Percentiles rank a stretch among this genome's conserved stretches.
Evolutionary conservation across 352 stramenopile genomes (phyloP).

Genomic region (Globisporangium yorkense): DNA sequence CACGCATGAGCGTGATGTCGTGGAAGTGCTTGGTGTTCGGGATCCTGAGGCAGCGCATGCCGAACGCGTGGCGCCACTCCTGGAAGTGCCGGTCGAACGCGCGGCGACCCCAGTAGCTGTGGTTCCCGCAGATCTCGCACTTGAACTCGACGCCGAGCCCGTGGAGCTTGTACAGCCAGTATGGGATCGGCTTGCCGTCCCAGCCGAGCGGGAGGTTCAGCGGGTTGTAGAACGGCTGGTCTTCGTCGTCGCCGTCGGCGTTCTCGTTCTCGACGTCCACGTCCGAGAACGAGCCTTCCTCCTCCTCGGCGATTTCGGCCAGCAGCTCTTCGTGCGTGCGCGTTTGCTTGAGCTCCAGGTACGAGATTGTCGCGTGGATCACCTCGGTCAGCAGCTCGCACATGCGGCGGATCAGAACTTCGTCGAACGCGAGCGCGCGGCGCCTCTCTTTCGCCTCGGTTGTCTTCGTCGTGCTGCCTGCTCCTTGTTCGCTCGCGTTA

Average conservation of each 20-base stretch:
- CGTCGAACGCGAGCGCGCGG: conserved; percentile 60
- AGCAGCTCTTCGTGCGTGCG: conserved; percentile 85
- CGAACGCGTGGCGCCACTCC: conserved; percentile 96
- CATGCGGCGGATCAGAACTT: conserved; percentile 65
- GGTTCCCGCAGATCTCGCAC: conserved; percentile 99
- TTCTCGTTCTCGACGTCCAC: conserved; percentile 68
- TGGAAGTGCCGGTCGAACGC: conserved; percentile 98
- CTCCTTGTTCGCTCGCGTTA: not conserved
- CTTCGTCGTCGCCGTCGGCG: conserved; percentile 87
- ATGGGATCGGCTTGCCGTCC: conserved; percentile 99
- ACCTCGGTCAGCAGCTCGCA: conserved; percentile 80
- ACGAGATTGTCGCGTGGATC: conserved; percentile 78
- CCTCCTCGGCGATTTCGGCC: conserved; percentile 81
- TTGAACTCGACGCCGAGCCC: conserved; percentile 98
- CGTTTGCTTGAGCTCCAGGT: conserved; percentile 84
- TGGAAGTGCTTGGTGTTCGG: conserved; percentile 99
- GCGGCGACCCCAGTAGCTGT: conserved; percentile 95
- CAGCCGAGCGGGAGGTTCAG: conserved; percentile 97
- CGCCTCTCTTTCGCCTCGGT: conserved; percentile 18
- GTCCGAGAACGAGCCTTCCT: conserved; percentile 80
- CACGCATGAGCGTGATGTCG: conserved; percentile 98
- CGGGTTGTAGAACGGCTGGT: conserved; percentile 98
- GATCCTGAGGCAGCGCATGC: conserved; percentile 98
- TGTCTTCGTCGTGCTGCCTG: conserved; percentile 5
- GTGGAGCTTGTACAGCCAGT: conserved; percentile 99